Evolutionary conservation across 768 basidiomycete species (phyloP).

Genomic region (Mycena vitilis): DNA sequence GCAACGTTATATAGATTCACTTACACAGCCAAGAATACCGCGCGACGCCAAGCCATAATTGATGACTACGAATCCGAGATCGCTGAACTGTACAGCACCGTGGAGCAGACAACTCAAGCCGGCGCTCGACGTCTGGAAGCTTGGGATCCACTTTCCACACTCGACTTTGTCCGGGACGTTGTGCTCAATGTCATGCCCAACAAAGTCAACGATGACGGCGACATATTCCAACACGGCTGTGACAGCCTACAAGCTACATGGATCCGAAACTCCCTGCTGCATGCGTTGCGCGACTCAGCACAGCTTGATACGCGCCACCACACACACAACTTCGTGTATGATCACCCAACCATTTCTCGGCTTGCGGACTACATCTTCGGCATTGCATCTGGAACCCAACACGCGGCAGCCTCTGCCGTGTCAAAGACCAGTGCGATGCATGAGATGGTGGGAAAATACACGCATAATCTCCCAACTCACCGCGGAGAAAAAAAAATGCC

Average conservation of each 20-base stretch:
- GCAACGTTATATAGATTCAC: conserved; percentile 37
- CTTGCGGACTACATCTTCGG: conserved; percentile 19
- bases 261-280: conserved; percentile 43
- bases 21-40: conserved; percentile 51
- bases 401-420: conserved; percentile 7
- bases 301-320: conserved; percentile 36
- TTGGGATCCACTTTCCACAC: conserved; percentile 41
- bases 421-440: conserved; percentile 1
- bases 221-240: conserved; percentile 51
- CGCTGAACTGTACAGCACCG: conserved; percentile 45
- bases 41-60: conserved; percentile 49
- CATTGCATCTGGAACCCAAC: background rate
- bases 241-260: conserved; percentile 47
- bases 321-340: conserved; percentile 39
- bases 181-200: conserved; percentile 44
- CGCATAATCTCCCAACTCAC: conserved; percentile 15
- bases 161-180: conserved; percentile 46
- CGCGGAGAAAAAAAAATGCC: background rate
- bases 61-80: conserved; percentile 52
- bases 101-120: conserved; percentile 44
- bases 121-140: conserved; percentile 29
- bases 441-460: conserved; percentile 28
- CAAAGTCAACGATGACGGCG: conserved; percentile 43
- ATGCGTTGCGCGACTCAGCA: conserved; percentile 32
- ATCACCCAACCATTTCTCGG: conserved; percentile 37